Evolutionary conservation across 352 stramenopile species (phyloP).

Genomic region (Pythium insidiosum): DNA sequence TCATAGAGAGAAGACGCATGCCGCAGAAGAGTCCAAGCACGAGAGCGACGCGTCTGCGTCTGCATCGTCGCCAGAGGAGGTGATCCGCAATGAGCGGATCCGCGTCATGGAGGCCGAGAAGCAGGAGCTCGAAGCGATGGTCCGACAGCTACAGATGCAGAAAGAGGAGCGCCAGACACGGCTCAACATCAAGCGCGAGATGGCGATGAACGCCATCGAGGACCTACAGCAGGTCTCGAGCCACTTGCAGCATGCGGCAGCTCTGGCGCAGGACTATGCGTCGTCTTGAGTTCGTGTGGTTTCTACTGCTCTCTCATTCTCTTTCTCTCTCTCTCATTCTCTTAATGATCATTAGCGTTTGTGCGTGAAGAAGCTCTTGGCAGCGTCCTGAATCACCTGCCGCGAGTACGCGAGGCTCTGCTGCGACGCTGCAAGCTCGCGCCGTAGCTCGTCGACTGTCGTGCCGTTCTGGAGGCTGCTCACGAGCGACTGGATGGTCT

Average conservation of each 20-base stretch:
- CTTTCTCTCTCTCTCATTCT: too few relatives aligned
- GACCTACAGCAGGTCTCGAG: conserved; percentile 24
- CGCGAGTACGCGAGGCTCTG: conserved; percentile 58
- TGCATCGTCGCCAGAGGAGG: conserved; percentile 20
- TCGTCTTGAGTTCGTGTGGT: too few relatives aligned
- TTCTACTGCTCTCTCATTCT: too few relatives aligned
- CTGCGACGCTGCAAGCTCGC: conserved; percentile 57
- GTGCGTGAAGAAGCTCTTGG: conserved; percentile 56
- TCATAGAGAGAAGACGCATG: conserved; percentile 6
- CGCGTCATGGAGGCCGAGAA: conserved; percentile 47
- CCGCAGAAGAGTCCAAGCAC: conserved; percentile 3
- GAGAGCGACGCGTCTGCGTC: conserved; percentile 4
- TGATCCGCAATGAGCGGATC: conserved; percentile 32
- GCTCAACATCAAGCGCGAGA: conserved; percentile 36
- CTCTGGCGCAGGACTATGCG: conserved; percentile 34
- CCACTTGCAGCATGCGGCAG: conserved; percentile 26
- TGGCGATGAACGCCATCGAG: conserved; percentile 32
- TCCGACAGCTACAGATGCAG: conserved; percentile 22
- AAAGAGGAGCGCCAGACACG: conserved; percentile 32
- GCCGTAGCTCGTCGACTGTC: conserved; percentile 46
- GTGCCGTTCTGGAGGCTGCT: conserved; percentile 70
- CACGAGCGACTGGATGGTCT: conserved; percentile 54
- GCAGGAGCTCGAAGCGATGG: conserved; percentile 29
- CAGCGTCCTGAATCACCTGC: conserved; percentile 56
- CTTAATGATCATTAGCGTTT: too few relatives aligned